Percentiles rank a stretch among this genome's conserved stretches.
These are phyloP conservation scores for Penicillium roqueforti DNA, from an alignment of 495 filamentous ascomycete species.

Conservation along the genomic window DNA sequence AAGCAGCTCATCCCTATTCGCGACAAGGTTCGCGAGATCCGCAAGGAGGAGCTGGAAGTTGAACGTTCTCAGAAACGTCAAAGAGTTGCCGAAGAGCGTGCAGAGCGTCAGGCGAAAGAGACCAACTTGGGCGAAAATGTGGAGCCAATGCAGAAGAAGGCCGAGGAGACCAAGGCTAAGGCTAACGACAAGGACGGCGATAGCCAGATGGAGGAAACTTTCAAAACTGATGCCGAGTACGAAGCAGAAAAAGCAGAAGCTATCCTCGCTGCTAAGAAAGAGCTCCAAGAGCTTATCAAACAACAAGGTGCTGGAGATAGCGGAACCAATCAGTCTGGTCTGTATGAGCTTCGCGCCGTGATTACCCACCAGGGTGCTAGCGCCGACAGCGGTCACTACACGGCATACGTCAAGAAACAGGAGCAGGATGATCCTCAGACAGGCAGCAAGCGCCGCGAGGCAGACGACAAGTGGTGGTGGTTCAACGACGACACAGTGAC, in stretches of 20 bases:
- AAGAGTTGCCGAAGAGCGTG: constrained; percentile 64
- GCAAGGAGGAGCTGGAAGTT: constrained; percentile 89
- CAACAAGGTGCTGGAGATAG: constrained; percentile 67
- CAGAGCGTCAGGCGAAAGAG: constrained; percentile 48
- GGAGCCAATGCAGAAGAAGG: constrained; percentile 49
- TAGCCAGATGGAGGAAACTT: constrained; percentile 67
- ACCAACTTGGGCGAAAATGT: constrained; percentile 27
- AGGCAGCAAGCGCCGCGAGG: constrained; percentile 62
- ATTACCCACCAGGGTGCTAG: constrained; percentile 97
- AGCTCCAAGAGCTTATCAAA: constrained; percentile 69
- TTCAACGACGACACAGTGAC: constrained; percentile 98
- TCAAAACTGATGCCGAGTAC: constrained; percentile 89
- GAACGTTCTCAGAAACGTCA: constrained; percentile 84
- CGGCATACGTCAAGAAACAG: constrained; percentile 92
- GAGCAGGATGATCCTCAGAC: constrained; percentile 56
- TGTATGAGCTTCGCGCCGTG: constrained; percentile 91
- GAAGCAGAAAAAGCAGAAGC: constrained; percentile 75
- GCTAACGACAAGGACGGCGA: constrained; percentile 58
- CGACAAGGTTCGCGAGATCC: constrained; percentile 91
- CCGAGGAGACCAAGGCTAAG: constrained; percentile 52
- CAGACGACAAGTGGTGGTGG: constrained; percentile 99
- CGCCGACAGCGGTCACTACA: constrained; percentile 97
- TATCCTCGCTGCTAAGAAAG: constrained; percentile 74
- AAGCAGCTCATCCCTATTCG: constrained; percentile 81
- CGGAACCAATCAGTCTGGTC: constrained; percentile 82